These are phyloP conservation scores for Narthecium ossifragum DNA, from an alignment of 106 monocot species.

Conservation along the genomic window DNA sequence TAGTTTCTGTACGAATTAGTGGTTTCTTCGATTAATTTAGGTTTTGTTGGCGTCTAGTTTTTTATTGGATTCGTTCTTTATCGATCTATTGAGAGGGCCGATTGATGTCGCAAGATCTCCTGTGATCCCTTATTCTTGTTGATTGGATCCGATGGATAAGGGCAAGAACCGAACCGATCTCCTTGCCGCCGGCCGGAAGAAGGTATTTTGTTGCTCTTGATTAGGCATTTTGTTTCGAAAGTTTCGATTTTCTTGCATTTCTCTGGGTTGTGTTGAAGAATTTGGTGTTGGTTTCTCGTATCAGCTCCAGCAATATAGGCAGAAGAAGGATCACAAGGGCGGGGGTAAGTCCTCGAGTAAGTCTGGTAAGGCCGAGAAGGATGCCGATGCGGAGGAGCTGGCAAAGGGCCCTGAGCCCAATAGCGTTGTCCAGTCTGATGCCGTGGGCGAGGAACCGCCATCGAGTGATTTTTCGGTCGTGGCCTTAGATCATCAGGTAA, in stretches of 20 bases:
- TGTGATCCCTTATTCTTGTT: too few relatives aligned
- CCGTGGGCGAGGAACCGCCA: background rate
- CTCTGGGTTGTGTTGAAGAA: background rate
- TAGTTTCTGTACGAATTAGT: too few relatives aligned
- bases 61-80: background rate
- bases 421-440: background rate
- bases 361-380: constrained; percentile 13
- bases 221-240: constrained; percentile 30
- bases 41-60: background rate
- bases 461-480: too few relatives aligned
- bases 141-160: constrained; percentile 44
- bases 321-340: constrained; percentile 85
- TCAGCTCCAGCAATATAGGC: constrained; percentile 88
- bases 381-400: constrained; percentile 8
- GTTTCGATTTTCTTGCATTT: background rate
- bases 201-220: constrained; percentile 33
- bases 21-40: background rate
- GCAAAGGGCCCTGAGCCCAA: background rate
- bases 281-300: background rate
- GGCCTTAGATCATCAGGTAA: too few relatives aligned
- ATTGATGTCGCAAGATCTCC: constrained; percentile 7
- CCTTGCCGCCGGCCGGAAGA: constrained; percentile 83
- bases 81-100: background rate
- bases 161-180: constrained; percentile 73
- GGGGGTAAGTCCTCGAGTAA: constrained; percentile 32